Percentiles rank a stretch among this genome's conserved stretches.
phyloP scores from a whole-genome alignment of 306 rosid species.

The Fagus sylvatica region DNA sequence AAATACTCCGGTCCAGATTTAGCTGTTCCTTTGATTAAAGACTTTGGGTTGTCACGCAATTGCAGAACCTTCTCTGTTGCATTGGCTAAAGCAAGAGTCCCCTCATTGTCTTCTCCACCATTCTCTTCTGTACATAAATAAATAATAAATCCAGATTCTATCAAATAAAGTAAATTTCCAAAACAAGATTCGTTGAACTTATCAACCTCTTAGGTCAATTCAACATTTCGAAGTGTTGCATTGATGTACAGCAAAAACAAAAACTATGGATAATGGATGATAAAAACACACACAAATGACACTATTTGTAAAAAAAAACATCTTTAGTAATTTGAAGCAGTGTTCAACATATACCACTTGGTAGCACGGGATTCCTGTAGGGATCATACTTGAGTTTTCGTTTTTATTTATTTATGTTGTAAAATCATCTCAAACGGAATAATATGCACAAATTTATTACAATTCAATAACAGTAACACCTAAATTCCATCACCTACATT shows the following conservation, averaged over 20 bases:
- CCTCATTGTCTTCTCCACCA: conserved; percentile 49
- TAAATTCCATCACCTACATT: background rate
- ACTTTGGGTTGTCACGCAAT: conserved; percentile 49
- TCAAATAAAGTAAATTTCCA: background rate
- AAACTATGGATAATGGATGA: background rate
- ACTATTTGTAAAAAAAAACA: background rate
- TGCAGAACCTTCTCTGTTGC: conserved; percentile 74
- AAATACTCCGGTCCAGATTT: conserved; percentile 81
- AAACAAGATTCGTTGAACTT: background rate
- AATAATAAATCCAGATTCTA: background rate
- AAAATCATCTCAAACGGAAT: background rate
- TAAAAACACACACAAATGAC: background rate
- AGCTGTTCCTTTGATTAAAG: conserved; percentile 51
- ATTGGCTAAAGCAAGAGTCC: conserved; percentile 55
- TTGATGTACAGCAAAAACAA: background rate
- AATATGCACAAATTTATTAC: background rate
- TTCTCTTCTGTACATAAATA: conserved; percentile 36
- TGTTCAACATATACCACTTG: background rate
- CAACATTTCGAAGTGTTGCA: background rate
- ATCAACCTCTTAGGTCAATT: background rate
- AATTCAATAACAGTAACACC: background rate
- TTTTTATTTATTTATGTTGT: background rate
- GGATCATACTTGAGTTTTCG: background rate
- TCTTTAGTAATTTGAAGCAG: background rate
- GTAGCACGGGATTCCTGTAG: background rate